Conservation (phyloP, 352 stramenopile genomes). For the Globisporangium spiculum region DNA sequence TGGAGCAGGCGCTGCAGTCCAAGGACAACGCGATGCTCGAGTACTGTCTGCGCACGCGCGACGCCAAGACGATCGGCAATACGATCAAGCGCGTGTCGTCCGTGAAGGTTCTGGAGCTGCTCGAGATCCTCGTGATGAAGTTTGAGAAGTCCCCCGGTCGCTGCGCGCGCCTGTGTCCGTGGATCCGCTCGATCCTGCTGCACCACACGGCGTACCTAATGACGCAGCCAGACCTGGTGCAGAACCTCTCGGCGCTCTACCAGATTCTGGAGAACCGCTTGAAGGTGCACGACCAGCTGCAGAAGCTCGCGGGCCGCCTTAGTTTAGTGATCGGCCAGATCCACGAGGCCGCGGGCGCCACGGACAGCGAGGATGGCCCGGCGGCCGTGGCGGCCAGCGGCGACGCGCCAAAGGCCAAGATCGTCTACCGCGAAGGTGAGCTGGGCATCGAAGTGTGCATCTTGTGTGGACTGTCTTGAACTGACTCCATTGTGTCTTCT, state of each 20-base stretch:
- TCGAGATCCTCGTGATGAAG: conserved; percentile 81
- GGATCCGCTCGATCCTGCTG: conserved; percentile 77
- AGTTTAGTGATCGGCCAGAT: conserved; percentile 84
- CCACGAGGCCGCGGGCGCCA: conserved; percentile 40
- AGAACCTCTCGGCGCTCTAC: conserved; percentile 79
- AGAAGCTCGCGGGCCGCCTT: conserved; percentile 80
- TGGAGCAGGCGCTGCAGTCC: conserved; percentile 82
- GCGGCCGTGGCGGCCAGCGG: conserved; percentile 24
- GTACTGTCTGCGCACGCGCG: conserved; percentile 75
- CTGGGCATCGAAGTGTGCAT: background rate
- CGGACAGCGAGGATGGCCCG: conserved; percentile 23
- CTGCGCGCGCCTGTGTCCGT: conserved; percentile 74
- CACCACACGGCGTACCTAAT: conserved; percentile 86
- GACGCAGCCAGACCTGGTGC: conserved; percentile 78
- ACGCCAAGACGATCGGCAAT: conserved; percentile 69
- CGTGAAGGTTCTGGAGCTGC: conserved; percentile 70
- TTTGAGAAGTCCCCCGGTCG: conserved; percentile 79
- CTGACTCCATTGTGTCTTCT: conserved; percentile 3
- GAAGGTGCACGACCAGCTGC: conserved; percentile 77
- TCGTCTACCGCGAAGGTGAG: conserved; percentile 68
- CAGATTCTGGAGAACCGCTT: conserved; percentile 81
- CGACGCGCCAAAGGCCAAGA: conserved; percentile 47
- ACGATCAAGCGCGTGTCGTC: conserved; percentile 76
- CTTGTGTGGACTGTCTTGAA: background rate
- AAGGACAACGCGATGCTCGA: conserved; percentile 87